phyloP scores from a whole-genome alignment of 2,329 filamentous ascomycete species.

The Colletotrichum sp. region DNA sequence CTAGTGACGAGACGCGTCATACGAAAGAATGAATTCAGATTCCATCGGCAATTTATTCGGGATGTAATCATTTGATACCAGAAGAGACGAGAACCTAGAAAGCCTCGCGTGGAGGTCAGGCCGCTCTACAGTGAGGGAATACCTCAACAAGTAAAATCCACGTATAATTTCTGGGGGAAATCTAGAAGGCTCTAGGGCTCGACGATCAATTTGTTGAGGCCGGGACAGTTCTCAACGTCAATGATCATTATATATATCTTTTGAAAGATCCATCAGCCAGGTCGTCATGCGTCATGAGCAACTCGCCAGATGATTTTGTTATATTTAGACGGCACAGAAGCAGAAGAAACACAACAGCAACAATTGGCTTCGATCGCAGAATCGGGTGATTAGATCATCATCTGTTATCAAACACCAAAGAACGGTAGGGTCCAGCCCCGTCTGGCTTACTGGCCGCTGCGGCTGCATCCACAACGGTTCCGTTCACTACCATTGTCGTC shows the following conservation, averaged over 20 bases:
- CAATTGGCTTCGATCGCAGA: rapidly evolving
- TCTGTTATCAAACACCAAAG: background rate
- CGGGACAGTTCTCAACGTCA: rapidly evolving
- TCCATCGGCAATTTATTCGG: background rate
- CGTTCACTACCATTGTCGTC: background rate
- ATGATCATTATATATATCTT: background rate
- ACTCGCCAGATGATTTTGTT: background rate
- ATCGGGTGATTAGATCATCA: background rate
- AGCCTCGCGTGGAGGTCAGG: background rate
- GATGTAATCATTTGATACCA: rapidly evolving
- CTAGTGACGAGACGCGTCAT: background rate
- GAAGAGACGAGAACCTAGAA: rapidly evolving
- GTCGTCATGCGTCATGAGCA: background rate
- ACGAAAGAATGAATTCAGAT: rapidly evolving
- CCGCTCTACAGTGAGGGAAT: background rate
- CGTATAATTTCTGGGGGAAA: too few relatives aligned
- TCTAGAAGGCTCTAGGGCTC: too few relatives aligned
- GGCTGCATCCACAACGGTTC: background rate
- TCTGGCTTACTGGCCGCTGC: rapidly evolving
- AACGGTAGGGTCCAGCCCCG: rapidly evolving
- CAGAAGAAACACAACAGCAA: background rate
- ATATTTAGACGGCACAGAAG: background rate
- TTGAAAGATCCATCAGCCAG: rapidly evolving
- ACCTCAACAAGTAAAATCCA: too few relatives aligned
- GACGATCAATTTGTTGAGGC: too few relatives aligned